Evolutionary conservation across 1,284 basidiomycete genomes (phyloP), one percentile per base, ranked within the genome.

Genomic region (Papiliotrema laurentii): DNA sequence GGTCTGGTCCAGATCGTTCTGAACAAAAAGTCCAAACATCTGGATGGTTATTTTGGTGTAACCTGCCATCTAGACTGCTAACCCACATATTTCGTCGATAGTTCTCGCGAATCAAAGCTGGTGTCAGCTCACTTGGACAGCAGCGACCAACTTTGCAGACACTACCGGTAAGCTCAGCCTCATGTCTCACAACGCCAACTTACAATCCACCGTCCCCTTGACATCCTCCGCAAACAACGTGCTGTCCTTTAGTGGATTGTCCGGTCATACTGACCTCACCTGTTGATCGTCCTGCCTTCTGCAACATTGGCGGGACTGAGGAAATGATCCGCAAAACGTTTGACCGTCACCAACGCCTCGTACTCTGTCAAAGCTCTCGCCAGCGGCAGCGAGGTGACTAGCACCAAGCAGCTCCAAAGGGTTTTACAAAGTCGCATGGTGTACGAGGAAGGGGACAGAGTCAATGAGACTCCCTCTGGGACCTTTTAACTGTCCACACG

Each of bases 1-100:
- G 7, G 31, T 42, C 18, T 39, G 30, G 19, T 55, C 50, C 26
- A 50, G 44, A 24, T 50, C 59, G 4, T 40, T 49, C 18, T 58
- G 51, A 5, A 56, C 52, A 47, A 61, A 58, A 1, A 61, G 47
- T 21, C 59, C 56, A 31, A 61, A 58, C 9, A 61, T 46, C 56
- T 61, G 36, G 22, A 41, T 10, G 19, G 21, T 26, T 26, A 41
- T 10, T 16, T n/a, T 33, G n/a, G 9, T 33, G 30, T n/a, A 33
- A 33, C n/a, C 9, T 33, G 30, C 30, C 30, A n/a, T n/a, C 10
- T 33, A 21, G 11, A 6, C 11, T 21, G 6, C 14, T 10, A 21
- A 45, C 49, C 43, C 41, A 48, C 47, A 36, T 36, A 36, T 36
- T 36, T 18, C 14, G 54, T 51, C 18, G 49, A 33, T 30, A 47